Evolutionary conservation across 225 moss, liverwort and hornwort species (phyloP).

Genomic region (Physcomitrellopsis africana): DNA sequence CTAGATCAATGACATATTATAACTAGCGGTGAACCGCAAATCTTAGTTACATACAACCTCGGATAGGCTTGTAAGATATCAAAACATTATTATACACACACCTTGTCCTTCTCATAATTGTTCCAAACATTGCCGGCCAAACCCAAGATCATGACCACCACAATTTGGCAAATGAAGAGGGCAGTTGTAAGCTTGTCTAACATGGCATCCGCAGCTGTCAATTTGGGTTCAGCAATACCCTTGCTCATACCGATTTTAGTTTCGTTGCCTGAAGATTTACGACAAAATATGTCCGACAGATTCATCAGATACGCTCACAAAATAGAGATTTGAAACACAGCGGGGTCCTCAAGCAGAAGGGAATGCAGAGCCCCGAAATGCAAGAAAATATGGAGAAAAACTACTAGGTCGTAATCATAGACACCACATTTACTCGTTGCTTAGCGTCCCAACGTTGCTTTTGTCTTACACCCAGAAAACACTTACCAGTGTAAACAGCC

Average conservation of each 20-base stretch:
- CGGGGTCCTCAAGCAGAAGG: neutral
- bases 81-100: slow-evolving; percentile 26
- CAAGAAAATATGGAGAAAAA: slow-evolving; percentile 24
- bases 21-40: neutral
- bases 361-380: neutral
- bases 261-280: slow-evolving; percentile 74
- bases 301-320: slow-evolving; percentile 20
- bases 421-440: slow-evolving; percentile 11
- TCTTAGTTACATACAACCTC: neutral
- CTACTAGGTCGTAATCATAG: slow-evolving; percentile 1
- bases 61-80: slow-evolving; percentile 16
- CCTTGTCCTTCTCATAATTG: slow-evolving; percentile 78
- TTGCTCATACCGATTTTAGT: slow-evolving; percentile 97
- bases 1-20: neutral
- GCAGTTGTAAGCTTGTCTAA: slow-evolving; percentile 90
- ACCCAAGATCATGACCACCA: slow-evolving; percentile 89
- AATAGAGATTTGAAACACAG: neutral
- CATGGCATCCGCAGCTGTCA: slow-evolving; percentile 94
- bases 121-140: slow-evolving; percentile 93
- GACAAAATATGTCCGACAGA: slow-evolving; percentile 14
- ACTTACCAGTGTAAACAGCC: slow-evolving; percentile 90
- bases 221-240: slow-evolving; percentile 88
- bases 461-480: slow-evolving; percentile 16
- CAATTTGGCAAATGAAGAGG: slow-evolving; percentile 85
- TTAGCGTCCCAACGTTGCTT: neutral